Percentiles rank a stretch among this genome's conserved stretches.
These are phyloP conservation scores for Dichomitus squalens DNA, from an alignment of 1,284 basidiomycete genomes.

Conservation along the genomic window DNA sequence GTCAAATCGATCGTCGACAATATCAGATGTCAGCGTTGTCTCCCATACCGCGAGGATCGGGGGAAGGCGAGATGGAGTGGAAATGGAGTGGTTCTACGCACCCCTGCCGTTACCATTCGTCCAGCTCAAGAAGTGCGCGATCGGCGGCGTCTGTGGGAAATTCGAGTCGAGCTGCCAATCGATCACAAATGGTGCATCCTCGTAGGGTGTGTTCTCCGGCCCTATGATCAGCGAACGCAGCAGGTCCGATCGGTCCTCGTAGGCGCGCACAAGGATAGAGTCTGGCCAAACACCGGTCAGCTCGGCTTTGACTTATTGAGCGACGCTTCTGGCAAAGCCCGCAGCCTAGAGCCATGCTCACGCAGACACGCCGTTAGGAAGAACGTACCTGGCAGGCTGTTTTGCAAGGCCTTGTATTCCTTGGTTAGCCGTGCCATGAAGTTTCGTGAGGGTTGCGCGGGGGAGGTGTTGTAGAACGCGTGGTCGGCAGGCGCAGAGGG, in stretches of 20 bases:
- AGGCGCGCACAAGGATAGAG: constrained; percentile 72
- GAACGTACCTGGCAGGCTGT: constrained; percentile 76
- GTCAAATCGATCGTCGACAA: not conserved
- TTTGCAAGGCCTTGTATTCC: constrained; percentile 82
- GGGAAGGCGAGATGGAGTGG: not conserved
- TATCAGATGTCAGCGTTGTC: not conserved
- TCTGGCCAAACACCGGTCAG: constrained; percentile 40
- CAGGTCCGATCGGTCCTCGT: constrained; percentile 84
- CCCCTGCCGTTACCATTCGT: constrained; percentile 92
- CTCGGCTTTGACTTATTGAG: not conserved
- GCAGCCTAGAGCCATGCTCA: not conserved
- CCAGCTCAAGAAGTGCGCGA: constrained; percentile 92
- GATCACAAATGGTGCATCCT: constrained; percentile 92
- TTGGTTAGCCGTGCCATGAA: constrained; percentile 79
- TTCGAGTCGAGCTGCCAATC: constrained; percentile 90
- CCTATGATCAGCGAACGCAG: constrained; percentile 90
- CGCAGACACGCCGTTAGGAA: too few relatives aligned
- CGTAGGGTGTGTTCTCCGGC: constrained; percentile 91
- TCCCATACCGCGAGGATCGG: not conserved
- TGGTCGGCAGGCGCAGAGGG: constrained; percentile 80
- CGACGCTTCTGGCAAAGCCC: not conserved
- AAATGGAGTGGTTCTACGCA: constrained; percentile 40
- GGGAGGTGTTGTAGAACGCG: constrained; percentile 67
- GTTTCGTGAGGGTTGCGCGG: constrained; percentile 65
- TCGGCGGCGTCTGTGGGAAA: constrained; percentile 86